These are phyloP conservation scores for Endocalyx cinctus DNA, from an alignment of 2,329 filamentous ascomycete species.

Conservation along the genomic window DNA sequence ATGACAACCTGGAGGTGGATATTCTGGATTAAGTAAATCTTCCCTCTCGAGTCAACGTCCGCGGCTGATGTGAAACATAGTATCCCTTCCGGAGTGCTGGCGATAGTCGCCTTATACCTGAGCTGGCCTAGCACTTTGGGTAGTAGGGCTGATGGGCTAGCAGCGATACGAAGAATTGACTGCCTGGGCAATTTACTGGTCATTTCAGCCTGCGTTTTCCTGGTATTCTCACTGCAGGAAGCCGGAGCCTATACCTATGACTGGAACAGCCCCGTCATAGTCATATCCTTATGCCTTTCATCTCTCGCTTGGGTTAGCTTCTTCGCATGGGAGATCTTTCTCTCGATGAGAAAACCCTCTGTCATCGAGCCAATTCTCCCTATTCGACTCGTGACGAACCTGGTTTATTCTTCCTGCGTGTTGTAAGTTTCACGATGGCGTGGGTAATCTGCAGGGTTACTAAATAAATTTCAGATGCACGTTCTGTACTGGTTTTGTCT, in stretches of 20 bases:
- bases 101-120: slow-evolving; percentile 42
- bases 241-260: slow-evolving; percentile 46
- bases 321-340: slow-evolving; percentile 44
- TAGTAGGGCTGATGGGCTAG: slow-evolving; percentile 32
- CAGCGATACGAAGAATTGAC: slow-evolving; percentile 45
- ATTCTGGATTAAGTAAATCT: slow-evolving; percentile 56
- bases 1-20: slow-evolving; percentile 53
- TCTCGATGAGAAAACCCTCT: slow-evolving; percentile 32
- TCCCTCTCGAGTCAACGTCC: background rate
- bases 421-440: slow-evolving; percentile 33
- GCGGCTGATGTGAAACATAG: slow-evolving; percentile 26
- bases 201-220: slow-evolving; percentile 45
- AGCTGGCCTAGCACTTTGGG: slow-evolving; percentile 39
- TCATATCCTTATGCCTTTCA: slow-evolving; percentile 44
- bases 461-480: slow-evolving; percentile 46
- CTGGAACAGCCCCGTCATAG: slow-evolving; percentile 49
- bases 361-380: slow-evolving; percentile 53
- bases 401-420: slow-evolving; percentile 48
- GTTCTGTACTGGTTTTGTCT: slow-evolving; percentile 52
- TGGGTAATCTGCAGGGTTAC: too few relatives aligned
- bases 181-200: slow-evolving; percentile 48
- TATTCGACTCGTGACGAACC: slow-evolving; percentile 39
- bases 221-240: slow-evolving; percentile 54
- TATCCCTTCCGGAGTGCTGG: slow-evolving; percentile 43
- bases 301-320: slow-evolving; percentile 44